Conservation (phyloP, 257 asterid genomes). For the Vinca minor region DNA sequence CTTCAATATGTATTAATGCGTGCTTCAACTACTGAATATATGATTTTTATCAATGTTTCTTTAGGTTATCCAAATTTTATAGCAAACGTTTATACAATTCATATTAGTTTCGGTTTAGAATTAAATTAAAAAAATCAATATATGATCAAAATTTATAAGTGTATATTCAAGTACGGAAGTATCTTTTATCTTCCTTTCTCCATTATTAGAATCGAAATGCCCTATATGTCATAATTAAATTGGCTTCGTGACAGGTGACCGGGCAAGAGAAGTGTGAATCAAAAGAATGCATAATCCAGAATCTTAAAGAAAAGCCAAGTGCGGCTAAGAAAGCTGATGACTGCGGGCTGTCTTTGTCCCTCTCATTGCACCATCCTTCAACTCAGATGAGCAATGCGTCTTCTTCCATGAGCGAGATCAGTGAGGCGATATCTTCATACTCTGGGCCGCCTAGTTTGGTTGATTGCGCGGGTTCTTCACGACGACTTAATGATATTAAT, state of each 20-base stretch:
- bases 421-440: conserved; percentile 34
- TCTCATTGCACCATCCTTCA: conserved; percentile 38
- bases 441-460: conserved; percentile 8
- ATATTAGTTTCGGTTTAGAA: no score
- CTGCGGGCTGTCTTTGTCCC: conserved; percentile 48
- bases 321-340: conserved; percentile 18
- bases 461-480: conserved; percentile 18
- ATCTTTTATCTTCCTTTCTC: no score
- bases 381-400: conserved; percentile 35
- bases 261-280: conserved; percentile 7
- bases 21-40: no score
- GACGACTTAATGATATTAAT: conserved; percentile 22
- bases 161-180: no score
- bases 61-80: no score
- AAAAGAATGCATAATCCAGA: conserved; percentile 15
- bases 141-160: no score
- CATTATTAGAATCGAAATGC: background rate
- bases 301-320: background rate
- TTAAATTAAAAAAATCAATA: no score
- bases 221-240: no score
- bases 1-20: background rate
- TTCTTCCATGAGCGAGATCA: conserved; percentile 49
- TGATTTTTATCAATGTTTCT: no score
- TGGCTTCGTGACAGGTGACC: conserved; percentile 5
- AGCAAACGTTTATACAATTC: no score